Conservation (phyloP, 768 basidiomycete species). For the Hericium coralloides region DNA sequence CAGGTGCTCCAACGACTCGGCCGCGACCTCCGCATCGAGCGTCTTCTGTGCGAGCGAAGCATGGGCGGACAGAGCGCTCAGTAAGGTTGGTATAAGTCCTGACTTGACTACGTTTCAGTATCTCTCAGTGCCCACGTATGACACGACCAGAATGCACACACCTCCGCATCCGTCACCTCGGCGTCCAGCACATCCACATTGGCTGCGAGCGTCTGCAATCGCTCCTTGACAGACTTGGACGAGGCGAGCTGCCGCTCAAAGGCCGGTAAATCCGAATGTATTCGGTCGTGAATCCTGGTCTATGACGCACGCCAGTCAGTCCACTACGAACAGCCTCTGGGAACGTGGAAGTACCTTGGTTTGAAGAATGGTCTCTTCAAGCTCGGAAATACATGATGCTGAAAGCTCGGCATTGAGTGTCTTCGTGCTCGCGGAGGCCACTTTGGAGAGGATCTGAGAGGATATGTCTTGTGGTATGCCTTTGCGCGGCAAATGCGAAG, state of each 20-base stretch:
- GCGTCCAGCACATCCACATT: constrained; percentile 45
- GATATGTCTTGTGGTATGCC: constrained; percentile 54
- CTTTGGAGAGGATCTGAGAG: constrained; percentile 59
- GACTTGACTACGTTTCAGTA: constrained; percentile 32
- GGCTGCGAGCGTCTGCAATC: constrained; percentile 38
- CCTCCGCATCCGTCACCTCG: constrained; percentile 51
- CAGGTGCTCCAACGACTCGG: constrained; percentile 47
- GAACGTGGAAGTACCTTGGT: constrained; percentile 52
- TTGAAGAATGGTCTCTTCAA: constrained; percentile 59
- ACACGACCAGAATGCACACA: constrained; percentile 21
- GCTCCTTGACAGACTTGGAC: constrained; percentile 56
- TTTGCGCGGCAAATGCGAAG: constrained; percentile 63
- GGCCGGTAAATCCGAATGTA: constrained; percentile 50
- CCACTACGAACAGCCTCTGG: neutral
- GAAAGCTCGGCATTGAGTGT: constrained; percentile 53
- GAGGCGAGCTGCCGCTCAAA: constrained; percentile 58
- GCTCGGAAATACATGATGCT: constrained; percentile 60
- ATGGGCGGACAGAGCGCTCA: constrained; percentile 50
- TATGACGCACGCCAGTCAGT: constrained; percentile 20
- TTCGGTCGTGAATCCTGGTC: constrained; percentile 64
- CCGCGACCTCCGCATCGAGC: constrained; percentile 41
- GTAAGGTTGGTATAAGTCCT: constrained; percentile 55
- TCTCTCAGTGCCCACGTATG: constrained; percentile 3
- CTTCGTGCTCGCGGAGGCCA: constrained; percentile 52
- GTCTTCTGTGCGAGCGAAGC: constrained; percentile 54